phyloP scores from a whole-genome alignment of 1,284 basidiomycete species.

The Chondrostereum purpureum region DNA sequence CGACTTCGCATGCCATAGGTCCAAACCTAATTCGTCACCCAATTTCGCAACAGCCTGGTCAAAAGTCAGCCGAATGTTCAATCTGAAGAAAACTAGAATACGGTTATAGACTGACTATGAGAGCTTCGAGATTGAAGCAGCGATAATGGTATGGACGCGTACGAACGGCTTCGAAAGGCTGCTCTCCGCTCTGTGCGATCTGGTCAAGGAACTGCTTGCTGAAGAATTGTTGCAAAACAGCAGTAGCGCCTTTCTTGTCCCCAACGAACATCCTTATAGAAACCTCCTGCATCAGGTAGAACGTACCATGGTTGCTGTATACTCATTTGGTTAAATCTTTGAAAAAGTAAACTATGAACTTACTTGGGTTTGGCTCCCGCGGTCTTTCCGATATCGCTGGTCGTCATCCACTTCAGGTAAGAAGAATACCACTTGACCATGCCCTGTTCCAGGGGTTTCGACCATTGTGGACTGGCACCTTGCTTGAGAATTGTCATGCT shows the following conservation, averaged over 20 bases:
- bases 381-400: constrained; percentile 37
- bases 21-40: constrained; percentile 42
- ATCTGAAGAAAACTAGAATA: constrained; percentile 13
- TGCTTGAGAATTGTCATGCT: constrained; percentile 38
- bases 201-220: constrained; percentile 40
- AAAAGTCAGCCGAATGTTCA: constrained; percentile 8
- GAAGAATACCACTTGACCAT: constrained; percentile 40
- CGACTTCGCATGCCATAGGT: constrained; percentile 46
- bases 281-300: constrained; percentile 34
- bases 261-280: constrained; percentile 31
- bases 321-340: constrained; percentile 6
- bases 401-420: constrained; percentile 45
- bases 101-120: constrained; percentile 39
- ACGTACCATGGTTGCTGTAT: constrained; percentile 48
- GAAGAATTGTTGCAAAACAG: constrained; percentile 39
- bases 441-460: constrained; percentile 28
- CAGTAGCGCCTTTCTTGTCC: constrained; percentile 32
- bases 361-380: constrained; percentile 32
- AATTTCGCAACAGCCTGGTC: constrained; percentile 47
- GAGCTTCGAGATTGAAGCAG: constrained; percentile 51
- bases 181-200: constrained; percentile 48
- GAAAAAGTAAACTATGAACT: constrained; percentile 4
- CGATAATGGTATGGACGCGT: constrained; percentile 55
- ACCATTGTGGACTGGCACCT: constrained; percentile 38
- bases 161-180: constrained; percentile 56